Evolutionary conservation across 1,139 yeast species (phyloP).

Genomic region (Magnusiomyces ingens): DNA sequence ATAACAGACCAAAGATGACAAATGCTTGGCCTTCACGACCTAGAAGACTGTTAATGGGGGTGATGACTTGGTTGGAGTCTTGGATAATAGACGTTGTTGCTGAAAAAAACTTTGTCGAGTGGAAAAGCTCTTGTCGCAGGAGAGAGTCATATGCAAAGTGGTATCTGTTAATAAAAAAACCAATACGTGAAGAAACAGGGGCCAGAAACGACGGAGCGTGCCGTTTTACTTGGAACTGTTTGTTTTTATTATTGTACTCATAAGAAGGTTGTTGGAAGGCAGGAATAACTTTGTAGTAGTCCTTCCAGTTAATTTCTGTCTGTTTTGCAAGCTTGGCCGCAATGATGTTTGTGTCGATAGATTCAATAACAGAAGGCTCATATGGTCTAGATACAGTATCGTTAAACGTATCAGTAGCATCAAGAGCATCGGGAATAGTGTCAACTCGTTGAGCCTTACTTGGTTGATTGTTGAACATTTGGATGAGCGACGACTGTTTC

Average conservation of each 20-base stretch:
- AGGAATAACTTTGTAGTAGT: conserved; percentile 60
- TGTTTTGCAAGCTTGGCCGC: conserved; percentile 6
- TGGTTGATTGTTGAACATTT: neutral
- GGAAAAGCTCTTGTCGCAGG: conserved; percentile 64
- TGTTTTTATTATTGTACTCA: conserved; percentile 56
- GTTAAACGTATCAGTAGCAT: neutral
- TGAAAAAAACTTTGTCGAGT: neutral
- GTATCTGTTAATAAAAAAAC: conserved; percentile 45
- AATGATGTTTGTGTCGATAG: conserved; percentile 1
- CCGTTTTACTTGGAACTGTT: conserved; percentile 46
- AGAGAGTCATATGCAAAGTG: conserved; percentile 61
- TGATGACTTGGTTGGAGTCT: conserved; percentile 44
- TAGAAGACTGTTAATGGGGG: conserved; percentile 71
- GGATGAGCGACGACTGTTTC: conserved; percentile 3
- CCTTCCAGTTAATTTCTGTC: conserved; percentile 50
- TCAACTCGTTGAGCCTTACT: neutral
- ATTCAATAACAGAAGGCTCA: neutral
- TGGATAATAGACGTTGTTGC: conserved; percentile 21
- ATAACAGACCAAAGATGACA: conserved; percentile 68
- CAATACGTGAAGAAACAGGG: conserved; percentile 29
- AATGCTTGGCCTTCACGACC: conserved; percentile 80
- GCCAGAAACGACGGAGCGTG: conserved; percentile 29
- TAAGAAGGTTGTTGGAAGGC: conserved; percentile 62
- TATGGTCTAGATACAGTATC: neutral
- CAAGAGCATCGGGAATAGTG: neutral